Conservation (phyloP, 2,329 filamentous ascomycete genomes). For the Pyrenophora graminea region DNA sequence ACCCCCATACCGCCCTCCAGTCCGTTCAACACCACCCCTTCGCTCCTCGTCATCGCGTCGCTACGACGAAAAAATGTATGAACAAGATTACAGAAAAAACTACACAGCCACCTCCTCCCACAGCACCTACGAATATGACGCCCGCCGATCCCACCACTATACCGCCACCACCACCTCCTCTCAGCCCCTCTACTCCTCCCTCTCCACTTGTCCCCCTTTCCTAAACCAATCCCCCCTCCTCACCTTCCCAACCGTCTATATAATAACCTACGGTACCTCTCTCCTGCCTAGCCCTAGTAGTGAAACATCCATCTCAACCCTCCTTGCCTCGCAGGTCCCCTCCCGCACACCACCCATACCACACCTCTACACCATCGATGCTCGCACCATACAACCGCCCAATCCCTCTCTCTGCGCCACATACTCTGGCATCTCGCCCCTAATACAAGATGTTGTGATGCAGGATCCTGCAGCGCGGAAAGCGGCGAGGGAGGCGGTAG, state of each 20-base stretch:
- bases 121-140: not conserved
- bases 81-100: not conserved
- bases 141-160: not conserved
- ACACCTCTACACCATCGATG: conserved; percentile 34
- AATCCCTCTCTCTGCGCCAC: conserved; percentile 14
- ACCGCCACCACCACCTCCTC: not conserved
- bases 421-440: conserved; percentile 29
- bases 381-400: conserved; percentile 19
- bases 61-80: not conserved
- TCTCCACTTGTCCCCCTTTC: not conserved
- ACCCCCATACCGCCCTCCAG: too few species aligned
- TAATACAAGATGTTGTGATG: conserved; percentile 31
- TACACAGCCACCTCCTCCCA: not conserved
- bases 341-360: conserved; percentile 13
- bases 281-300: conserved; percentile 2
- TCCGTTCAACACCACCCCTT: not conserved
- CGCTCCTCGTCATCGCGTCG: not conserved
- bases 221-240: not conserved
- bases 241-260: conserved; percentile 28
- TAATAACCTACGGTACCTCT: conserved; percentile 27
- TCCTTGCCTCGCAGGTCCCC: conserved; percentile 23
- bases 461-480: conserved; percentile 17
- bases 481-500: conserved; percentile 18
- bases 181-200: not conserved
- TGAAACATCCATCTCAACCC: not conserved